Percentiles rank a stretch among this genome's conserved stretches.
These are phyloP conservation scores for Boletus vermiculosoides DNA, from an alignment of 768 basidiomycete genomes.

Conservation along the genomic window DNA sequence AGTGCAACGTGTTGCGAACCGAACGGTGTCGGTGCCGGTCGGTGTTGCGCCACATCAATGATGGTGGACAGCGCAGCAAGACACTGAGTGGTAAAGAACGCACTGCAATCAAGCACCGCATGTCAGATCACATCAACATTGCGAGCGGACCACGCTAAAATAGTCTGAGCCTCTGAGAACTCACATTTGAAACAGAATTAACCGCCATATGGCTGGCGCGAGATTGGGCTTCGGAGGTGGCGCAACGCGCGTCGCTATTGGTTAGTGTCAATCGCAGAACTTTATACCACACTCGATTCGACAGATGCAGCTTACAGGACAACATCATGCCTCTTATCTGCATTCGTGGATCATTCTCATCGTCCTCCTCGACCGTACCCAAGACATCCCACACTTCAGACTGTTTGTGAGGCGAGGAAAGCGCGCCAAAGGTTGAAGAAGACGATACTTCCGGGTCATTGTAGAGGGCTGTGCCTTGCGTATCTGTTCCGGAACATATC, in stretches of 20 bases:
- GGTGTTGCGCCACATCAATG: conserved; percentile 44
- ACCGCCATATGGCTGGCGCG: conserved; percentile 46
- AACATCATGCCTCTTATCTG: not conserved
- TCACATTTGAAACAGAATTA: conserved; percentile 57
- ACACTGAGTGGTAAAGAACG: conserved; percentile 46
- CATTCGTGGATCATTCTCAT: not conserved
- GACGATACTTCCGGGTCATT: not conserved
- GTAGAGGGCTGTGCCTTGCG: not conserved
- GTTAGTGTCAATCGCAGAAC: not conserved
- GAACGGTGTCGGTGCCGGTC: conserved; percentile 47
- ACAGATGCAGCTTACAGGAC: conserved; percentile 9
- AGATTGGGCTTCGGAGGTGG: conserved; percentile 25
- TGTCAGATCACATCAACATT: not conserved
- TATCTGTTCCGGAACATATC: not conserved
- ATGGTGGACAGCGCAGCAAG: conserved; percentile 51
- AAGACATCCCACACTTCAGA: conserved; percentile 7
- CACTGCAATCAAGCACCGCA: conserved; percentile 25
- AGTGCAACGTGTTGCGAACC: conserved; percentile 67
- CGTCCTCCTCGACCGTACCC: not conserved
- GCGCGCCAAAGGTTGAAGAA: not conserved
- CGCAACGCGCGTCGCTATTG: conserved; percentile 1
- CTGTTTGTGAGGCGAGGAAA: not conserved
- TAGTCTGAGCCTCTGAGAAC: not conserved
- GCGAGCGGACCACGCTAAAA: not conserved
- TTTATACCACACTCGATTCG: not conserved